Conservation (phyloP, 225 moss, liverwort and hornwort genomes). For the Pleurozium schreberi region DNA sequence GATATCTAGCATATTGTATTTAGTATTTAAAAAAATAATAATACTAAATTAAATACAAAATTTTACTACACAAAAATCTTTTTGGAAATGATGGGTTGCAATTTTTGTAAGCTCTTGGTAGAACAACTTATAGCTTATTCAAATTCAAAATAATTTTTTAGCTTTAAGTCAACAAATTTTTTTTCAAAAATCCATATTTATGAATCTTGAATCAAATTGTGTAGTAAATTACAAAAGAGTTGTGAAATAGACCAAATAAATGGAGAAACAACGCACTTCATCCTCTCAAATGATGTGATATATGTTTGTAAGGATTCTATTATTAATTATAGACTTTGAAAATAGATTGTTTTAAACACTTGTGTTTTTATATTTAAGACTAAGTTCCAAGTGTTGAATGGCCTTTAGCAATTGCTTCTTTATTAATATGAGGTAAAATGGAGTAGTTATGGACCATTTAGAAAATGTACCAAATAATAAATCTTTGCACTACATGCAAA, state of each 20-base stretch:
- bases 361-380: not conserved
- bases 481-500: not conserved
- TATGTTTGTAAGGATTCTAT: not conserved
- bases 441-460: not conserved
- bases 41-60: not conserved
- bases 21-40: not conserved
- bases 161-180: not conserved
- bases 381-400: not conserved
- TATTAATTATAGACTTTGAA: not conserved
- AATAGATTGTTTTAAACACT: no score
- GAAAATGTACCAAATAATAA: not conserved
- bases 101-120: accelerated
- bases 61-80: not conserved
- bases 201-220: not conserved
- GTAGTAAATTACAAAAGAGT: not conserved
- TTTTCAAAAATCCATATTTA: not conserved
- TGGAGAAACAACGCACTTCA: not conserved
- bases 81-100: not conserved
- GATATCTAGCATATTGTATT: not conserved
- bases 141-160: not conserved
- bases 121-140: not conserved
- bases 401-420: not conserved
- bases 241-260: not conserved
- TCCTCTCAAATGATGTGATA: not conserved
- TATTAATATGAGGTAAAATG: not conserved